Evolutionary conservation across 805 yeast genomes (phyloP).

Genomic region (Maudiozyma pseudohumilis): DNA sequence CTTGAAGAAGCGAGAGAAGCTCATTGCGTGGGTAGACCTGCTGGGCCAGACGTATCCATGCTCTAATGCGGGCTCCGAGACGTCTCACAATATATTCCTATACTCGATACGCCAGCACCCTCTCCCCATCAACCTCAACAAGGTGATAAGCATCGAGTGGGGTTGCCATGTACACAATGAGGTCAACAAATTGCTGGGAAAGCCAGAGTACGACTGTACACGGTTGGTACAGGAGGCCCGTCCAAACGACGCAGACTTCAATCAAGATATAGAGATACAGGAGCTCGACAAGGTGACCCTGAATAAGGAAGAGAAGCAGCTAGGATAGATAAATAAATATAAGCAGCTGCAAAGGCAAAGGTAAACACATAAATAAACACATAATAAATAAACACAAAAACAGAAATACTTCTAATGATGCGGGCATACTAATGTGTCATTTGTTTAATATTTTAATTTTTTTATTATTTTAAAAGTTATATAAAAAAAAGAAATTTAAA

Average conservation of each 20-base stretch:
- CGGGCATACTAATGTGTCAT: not conserved
- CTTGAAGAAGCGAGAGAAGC: constrained; percentile 36
- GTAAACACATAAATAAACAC: no score
- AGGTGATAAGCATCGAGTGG: constrained; percentile 84
- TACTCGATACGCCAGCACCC: constrained; percentile 47
- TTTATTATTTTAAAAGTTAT: not conserved
- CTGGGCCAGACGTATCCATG: constrained; percentile 93
- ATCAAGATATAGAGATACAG: not conserved
- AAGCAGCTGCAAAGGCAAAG: no score
- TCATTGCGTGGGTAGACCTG: constrained; percentile 51
- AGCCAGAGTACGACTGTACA: constrained; percentile 75
- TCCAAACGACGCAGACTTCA: constrained; percentile 52
- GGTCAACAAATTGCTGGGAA: constrained; percentile 80
- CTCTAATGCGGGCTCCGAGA: constrained; percentile 46
- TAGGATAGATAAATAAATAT: no score
- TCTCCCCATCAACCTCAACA: constrained; percentile 80
- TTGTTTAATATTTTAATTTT: not conserved
- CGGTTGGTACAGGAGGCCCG: constrained; percentile 36
- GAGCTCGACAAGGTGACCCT: constrained; percentile 10
- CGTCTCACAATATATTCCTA: constrained; percentile 80
- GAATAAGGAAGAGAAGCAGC: constrained; percentile 12
- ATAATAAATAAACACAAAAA: no score
- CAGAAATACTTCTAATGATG: not conserved
- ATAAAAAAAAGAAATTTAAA: not conserved
- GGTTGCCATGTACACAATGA: constrained; percentile 91